Conservation (phyloP, 2,329 filamentous ascomycete species). For the Rutstroemia sp. region DNA sequence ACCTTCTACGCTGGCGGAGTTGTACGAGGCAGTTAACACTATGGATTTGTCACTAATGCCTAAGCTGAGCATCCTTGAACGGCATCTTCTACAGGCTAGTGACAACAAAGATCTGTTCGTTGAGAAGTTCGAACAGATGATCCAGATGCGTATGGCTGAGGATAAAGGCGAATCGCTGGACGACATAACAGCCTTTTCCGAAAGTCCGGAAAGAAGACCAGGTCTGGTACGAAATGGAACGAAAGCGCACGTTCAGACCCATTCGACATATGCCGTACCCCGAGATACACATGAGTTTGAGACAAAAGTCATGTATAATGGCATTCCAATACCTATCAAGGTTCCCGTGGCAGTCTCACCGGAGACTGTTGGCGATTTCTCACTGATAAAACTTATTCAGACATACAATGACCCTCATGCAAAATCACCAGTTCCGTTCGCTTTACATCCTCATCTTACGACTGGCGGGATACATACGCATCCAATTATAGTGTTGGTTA, state of each 20-base stretch:
- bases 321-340: conserved; percentile 94
- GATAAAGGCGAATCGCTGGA: conserved; percentile 41
- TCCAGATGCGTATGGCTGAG: conserved; percentile 70
- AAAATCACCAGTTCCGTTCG: conserved; percentile 77
- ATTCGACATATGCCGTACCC: conserved; percentile 66
- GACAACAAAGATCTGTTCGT: conserved; percentile 95
- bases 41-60: conserved; percentile 98
- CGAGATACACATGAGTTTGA: conserved; percentile 98
- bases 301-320: conserved; percentile 90
- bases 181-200: conserved; percentile 39
- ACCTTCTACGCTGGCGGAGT: conserved; percentile 75
- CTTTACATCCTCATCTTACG: conserved; percentile 83
- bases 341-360: conserved; percentile 88
- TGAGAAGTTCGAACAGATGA: conserved; percentile 95
- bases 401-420: conserved; percentile 80
- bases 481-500: conserved; percentile 89
- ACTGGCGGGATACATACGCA: conserved; percentile 86
- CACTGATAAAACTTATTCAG: conserved; percentile 92
- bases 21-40: conserved; percentile 88
- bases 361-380: conserved; percentile 96
- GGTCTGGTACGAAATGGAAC: conserved; percentile 48
- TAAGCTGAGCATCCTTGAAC: conserved; percentile 72
- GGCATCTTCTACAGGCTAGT: conserved; percentile 77
- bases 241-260: conserved; percentile 54
- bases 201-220: conserved; percentile 34